These are phyloP conservation scores for Diphasiastrum complanatum DNA, from an alignment of 83 land plant species.

Conservation along the genomic window DNA sequence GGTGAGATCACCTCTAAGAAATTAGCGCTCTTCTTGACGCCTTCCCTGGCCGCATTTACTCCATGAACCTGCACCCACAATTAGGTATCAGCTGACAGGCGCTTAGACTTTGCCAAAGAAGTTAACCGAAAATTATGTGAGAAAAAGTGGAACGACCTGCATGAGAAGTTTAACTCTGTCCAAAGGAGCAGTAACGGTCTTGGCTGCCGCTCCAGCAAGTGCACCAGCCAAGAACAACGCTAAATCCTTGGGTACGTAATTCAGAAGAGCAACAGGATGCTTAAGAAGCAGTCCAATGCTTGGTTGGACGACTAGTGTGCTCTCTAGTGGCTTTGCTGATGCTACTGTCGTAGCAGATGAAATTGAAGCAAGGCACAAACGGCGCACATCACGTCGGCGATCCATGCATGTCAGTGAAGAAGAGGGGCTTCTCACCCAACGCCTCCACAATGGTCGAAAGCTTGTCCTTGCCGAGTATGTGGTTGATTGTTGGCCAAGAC, in stretches of 20 bases:
- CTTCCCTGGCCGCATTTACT: constrained; percentile 22
- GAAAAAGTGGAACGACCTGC: constrained; percentile 25
- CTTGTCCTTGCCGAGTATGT: too few relatives aligned
- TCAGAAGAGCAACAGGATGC: constrained; percentile 35
- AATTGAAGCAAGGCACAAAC: too few relatives aligned
- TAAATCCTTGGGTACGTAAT: constrained; percentile 35
- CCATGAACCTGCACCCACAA: constrained; percentile 28
- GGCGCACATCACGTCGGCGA: too few relatives aligned
- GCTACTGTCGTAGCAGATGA: too few relatives aligned
- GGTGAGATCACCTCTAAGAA: constrained; percentile 29
- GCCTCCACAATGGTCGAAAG: too few relatives aligned
- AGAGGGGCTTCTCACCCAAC: too few relatives aligned
- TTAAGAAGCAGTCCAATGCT: constrained; percentile 21
- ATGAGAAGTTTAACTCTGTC: constrained; percentile 40
- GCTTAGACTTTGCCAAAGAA: background rate
- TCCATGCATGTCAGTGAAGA: too few relatives aligned
- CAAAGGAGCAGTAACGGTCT: constrained; percentile 40
- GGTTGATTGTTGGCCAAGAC: too few relatives aligned
- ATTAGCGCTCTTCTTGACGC: constrained; percentile 16
- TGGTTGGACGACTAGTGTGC: too few relatives aligned
- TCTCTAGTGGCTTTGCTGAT: too few relatives aligned
- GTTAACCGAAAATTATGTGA: background rate
- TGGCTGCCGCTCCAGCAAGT: constrained; percentile 41
- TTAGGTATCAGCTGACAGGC: background rate
- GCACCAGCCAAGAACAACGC: constrained; percentile 40